Base-by-base conservation (phyloP, 495 filamentous ascomycete species). In the Astrothelium macrocarpum region DNA sequence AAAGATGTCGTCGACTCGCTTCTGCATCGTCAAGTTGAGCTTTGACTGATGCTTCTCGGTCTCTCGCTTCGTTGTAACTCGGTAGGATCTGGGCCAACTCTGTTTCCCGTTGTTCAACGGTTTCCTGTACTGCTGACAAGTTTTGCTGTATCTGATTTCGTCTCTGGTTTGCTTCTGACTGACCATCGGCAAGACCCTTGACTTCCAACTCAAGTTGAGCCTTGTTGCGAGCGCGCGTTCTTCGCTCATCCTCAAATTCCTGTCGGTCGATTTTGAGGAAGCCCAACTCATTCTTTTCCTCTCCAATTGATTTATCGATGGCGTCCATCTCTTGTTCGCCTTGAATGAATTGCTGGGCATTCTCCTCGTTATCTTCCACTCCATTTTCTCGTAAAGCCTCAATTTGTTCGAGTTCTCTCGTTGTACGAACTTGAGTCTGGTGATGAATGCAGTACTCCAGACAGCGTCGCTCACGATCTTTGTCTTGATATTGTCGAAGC, bases 381-480 rank as follows among this genome's bases (percentile, higher is more conserved):
- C 91, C 91, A 25, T 83, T 86, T 70, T 91, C 85, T 49, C 91
- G 82, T 62, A 85, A 82, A 60, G 90, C 88, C 45, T 97, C 93
- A 23, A 99, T 81, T 62, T 84, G 89, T 59, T 92, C 90, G 1
- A 97, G 80, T 9, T 87, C 85, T 62, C 85, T 83, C 46, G 84
- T 74, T 43, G 94, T 87, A 32, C 87, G 87, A 28, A 87, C 81
- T 70, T 97, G 91, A 67, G 96, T 90, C 63, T 87, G 87, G 64
- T 91, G 86, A 71, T 95, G 90, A 68, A 96, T 95, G 1, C 91
- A 90, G 71, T 96, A 97, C 71, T 97, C 90, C 39, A 99, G 78
- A 74, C 91, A 96, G 63, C 93, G 82, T 59, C 91, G 85, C 72
- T 99, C 94, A 64, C 87, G 87, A 69, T 99, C 94, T 73, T 95